A percentile compares a stretch with the other conserved stretches of the same genome.
Evolutionary conservation across 805 yeast genomes (phyloP).

Genomic region (Lipomyces spencermartinsiae): DNA sequence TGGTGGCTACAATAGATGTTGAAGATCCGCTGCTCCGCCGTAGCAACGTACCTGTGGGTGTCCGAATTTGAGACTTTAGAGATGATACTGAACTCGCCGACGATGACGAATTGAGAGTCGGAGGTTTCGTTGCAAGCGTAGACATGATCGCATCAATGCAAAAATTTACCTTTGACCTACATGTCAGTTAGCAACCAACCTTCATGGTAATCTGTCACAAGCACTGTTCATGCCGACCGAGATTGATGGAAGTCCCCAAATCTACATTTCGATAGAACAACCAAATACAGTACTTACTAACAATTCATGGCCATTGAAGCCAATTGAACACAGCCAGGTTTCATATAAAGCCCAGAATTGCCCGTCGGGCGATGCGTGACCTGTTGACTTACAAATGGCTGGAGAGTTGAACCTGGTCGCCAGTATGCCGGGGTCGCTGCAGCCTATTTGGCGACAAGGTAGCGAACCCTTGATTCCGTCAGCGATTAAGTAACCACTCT

Average conservation of each 20-base stretch:
- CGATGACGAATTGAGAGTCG: conserved; percentile 1
- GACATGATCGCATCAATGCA: neutral
- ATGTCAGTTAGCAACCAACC: neutral
- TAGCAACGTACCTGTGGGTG: neutral
- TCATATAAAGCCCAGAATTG: neutral
- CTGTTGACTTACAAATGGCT: neutral
- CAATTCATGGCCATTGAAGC: neutral
- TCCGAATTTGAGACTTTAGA: conserved; percentile 4
- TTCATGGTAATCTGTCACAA: neutral
- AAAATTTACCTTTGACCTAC: neutral
- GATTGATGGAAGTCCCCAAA: neutral
- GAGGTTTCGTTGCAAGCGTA: neutral
- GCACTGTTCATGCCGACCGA: too few species aligned
- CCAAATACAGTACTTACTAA: neutral
- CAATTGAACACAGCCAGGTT: neutral
- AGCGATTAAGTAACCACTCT: neutral
- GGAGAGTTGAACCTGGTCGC: neutral
- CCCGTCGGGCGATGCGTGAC: neutral
- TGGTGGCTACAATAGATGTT: neutral
- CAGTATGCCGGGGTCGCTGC: neutral
- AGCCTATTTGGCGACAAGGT: neutral
- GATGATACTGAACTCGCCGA: conserved; percentile 11
- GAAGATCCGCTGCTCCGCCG: conserved; percentile 7
- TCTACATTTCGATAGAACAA: neutral
- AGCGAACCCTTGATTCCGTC: neutral